Percentiles rank a stretch among this genome's conserved stretches.
Conservation (phyloP, 1,139 yeast genomes). For the Geotrichum carabidarum region DNA sequence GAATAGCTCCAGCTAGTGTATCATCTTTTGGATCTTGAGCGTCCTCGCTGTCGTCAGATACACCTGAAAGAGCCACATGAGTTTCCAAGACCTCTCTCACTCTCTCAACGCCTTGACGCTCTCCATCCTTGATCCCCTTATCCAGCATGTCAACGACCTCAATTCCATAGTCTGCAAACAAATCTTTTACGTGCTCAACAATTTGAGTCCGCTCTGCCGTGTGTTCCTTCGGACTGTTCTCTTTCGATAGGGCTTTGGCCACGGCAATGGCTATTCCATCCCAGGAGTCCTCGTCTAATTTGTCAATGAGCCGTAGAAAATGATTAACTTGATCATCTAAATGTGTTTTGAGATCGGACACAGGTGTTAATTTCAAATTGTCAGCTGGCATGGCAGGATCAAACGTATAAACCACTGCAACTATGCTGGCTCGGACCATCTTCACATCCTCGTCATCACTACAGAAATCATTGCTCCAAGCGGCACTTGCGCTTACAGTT, state of each 20-base stretch:
- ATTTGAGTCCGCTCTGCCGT: constrained; percentile 11
- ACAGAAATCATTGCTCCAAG: constrained; percentile 15
- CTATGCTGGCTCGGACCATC: constrained; percentile 18
- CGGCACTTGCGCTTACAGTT: neutral
- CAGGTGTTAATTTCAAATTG: neutral
- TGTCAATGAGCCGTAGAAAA: constrained; percentile 24
- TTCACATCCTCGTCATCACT: constrained; percentile 18
- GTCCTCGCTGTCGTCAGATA: constrained; percentile 17
- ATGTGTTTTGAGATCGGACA: constrained; percentile 3
- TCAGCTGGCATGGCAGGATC: constrained; percentile 8
- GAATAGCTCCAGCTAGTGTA: constrained; percentile 3
- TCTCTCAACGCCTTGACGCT: constrained; percentile 26
- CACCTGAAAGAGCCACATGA: constrained; percentile 17
- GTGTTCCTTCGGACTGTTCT: constrained; percentile 1
- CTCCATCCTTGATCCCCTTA: constrained; percentile 18
- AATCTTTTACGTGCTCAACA: constrained; percentile 22
- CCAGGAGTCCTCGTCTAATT: constrained; percentile 30
- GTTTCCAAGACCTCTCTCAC: constrained; percentile 32
- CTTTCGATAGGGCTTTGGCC: constrained; percentile 16
- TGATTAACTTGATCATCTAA: constrained; percentile 16
- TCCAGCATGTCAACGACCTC: constrained; percentile 27
- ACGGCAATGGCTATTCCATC: constrained; percentile 30
- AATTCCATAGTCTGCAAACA: constrained; percentile 29
- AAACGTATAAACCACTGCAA: constrained; percentile 18
- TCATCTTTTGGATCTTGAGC: constrained; percentile 14